Conservation (phyloP, 2,329 filamentous ascomycete species). For the Beauveria sp. region DNA sequence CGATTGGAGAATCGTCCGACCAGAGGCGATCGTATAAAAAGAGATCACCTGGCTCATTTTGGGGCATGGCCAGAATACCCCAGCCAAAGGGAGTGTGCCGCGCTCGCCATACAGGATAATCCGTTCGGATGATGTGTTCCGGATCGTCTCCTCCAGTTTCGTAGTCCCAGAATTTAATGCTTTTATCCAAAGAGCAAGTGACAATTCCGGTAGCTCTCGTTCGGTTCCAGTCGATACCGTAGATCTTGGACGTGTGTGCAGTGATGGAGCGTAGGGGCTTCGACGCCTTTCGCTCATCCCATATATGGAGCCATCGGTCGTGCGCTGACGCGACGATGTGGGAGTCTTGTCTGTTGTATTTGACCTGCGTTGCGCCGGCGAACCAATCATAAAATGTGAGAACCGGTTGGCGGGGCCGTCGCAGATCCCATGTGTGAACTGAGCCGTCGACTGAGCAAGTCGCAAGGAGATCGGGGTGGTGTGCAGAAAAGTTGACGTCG, state of each 20-base stretch:
- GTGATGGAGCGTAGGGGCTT: constrained; percentile 75
- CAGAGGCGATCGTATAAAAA: constrained; percentile 71
- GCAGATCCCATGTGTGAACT: constrained; percentile 85
- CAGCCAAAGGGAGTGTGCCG: constrained; percentile 85
- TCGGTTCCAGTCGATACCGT: constrained; percentile 91
- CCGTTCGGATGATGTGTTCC: constrained; percentile 70
- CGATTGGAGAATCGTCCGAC: constrained; percentile 34
- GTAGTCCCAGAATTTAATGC: constrained; percentile 91
- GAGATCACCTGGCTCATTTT: constrained; percentile 76
- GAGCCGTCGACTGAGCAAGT: constrained; percentile 92
- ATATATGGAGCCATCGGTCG: constrained; percentile 79
- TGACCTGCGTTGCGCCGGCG: constrained; percentile 88
- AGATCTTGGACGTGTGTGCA: constrained; percentile 88
- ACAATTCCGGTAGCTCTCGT: constrained; percentile 63
- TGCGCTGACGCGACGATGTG: constrained; percentile 89
- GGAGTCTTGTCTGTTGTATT: constrained; percentile 84
- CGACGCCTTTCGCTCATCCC: constrained; percentile 77
- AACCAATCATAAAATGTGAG: constrained; percentile 89
- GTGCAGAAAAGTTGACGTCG: constrained; percentile 92
- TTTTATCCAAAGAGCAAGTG: constrained; percentile 86
- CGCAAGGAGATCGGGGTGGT: constrained; percentile 80
- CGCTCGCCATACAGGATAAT: constrained; percentile 85
- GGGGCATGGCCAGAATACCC: constrained; percentile 84
- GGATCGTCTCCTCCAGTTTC: constrained; percentile 52
- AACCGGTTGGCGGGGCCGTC: constrained; percentile 63